Evolutionary conservation across 2,329 filamentous ascomycete species (phyloP).

Genomic region (Pseudohalonectria lignicola): DNA sequence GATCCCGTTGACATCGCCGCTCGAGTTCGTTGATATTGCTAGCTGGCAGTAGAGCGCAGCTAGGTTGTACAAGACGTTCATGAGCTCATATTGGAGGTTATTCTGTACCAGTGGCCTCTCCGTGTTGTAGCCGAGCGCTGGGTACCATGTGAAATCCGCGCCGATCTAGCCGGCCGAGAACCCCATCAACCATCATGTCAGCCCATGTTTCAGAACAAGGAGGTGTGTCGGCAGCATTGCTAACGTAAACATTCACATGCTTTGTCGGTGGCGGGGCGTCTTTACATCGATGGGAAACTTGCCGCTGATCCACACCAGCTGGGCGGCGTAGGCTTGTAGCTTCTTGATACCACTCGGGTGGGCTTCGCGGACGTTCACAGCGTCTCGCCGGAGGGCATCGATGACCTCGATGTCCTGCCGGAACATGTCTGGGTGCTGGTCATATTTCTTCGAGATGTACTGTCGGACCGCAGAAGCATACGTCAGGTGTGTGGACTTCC

Average conservation of each 20-base stretch:
- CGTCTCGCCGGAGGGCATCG: slow-evolving; percentile 71
- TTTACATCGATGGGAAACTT: slow-evolving; percentile 96
- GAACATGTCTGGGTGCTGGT: slow-evolving; percentile 98
- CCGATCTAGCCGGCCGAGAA: slow-evolving; percentile 58
- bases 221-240: background rate
- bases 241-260: no score
- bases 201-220: slow-evolving; percentile 2
- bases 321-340: slow-evolving; percentile 83
- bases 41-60: slow-evolving; percentile 90
- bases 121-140: slow-evolving; percentile 81
- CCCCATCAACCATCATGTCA: background rate
- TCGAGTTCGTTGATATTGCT: slow-evolving; percentile 67
- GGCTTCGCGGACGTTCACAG: slow-evolving; percentile 80
- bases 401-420: slow-evolving; percentile 74
- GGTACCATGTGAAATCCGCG: slow-evolving; percentile 94
- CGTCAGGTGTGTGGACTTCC: slow-evolving; percentile 68
- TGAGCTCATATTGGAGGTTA: slow-evolving; percentile 70
- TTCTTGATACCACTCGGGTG: slow-evolving; percentile 79
- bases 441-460: slow-evolving; percentile 97
- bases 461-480: slow-evolving; percentile 77
- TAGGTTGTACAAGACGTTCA: slow-evolving; percentile 89
- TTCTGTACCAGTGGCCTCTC: slow-evolving; percentile 58
- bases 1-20: slow-evolving; percentile 63
- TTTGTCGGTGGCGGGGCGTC: no score
- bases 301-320: slow-evolving; percentile 83